A percentile compares a stretch with the other conserved stretches of the same genome.
phyloP scores from a whole-genome alignment of 371 early-diverging fungal genomes.

The Thermomucor indicae-seudaticae region DNA sequence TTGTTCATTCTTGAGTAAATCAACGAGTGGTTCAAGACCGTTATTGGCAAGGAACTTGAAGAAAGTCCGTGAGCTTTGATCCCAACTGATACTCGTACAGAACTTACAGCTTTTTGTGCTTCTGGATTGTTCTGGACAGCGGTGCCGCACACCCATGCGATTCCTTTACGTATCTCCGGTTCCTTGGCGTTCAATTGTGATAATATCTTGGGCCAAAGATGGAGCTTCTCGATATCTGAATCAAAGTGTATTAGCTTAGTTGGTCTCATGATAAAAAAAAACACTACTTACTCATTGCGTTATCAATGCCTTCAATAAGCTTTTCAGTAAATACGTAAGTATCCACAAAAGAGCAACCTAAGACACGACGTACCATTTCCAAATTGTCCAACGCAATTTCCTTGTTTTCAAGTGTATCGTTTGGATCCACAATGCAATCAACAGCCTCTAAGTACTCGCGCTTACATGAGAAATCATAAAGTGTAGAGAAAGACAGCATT shows the following conservation, averaged over 20 bases:
- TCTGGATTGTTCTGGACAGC: conserved; percentile 90
- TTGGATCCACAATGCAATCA: conserved; percentile 52
- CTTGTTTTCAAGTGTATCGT: conserved; percentile 64
- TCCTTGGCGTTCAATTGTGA: conserved; percentile 50
- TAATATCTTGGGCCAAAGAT: conserved; percentile 82
- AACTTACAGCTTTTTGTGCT: conserved; percentile 74
- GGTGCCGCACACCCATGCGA: conserved; percentile 91
- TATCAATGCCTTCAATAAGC: conserved; percentile 93
- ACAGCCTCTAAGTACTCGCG: conserved; percentile 80
- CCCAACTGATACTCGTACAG: background rate
- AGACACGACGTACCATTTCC: conserved; percentile 61
- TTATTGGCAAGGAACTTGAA: conserved; percentile 57
- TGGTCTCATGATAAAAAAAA: background rate
- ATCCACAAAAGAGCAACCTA: background rate
- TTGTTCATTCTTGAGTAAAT: conserved; percentile 46
- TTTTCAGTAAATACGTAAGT: conserved; percentile 6
- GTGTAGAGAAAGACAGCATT: background rate
- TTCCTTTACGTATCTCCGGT: conserved; percentile 62
- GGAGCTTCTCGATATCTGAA: conserved; percentile 84
- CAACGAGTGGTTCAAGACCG: conserved; percentile 57
- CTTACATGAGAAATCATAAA: background rate
- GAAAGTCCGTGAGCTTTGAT: too few relatives aligned
- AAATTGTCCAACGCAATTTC: conserved; percentile 87
- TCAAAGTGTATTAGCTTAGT: background rate
- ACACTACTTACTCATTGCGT: conserved; percentile 70